A percentile compares a stretch with the other conserved stretches of the same genome.
Evolutionary conservation across 2,329 filamentous ascomycete species (phyloP).

Genomic region (Fusarium globosum): DNA sequence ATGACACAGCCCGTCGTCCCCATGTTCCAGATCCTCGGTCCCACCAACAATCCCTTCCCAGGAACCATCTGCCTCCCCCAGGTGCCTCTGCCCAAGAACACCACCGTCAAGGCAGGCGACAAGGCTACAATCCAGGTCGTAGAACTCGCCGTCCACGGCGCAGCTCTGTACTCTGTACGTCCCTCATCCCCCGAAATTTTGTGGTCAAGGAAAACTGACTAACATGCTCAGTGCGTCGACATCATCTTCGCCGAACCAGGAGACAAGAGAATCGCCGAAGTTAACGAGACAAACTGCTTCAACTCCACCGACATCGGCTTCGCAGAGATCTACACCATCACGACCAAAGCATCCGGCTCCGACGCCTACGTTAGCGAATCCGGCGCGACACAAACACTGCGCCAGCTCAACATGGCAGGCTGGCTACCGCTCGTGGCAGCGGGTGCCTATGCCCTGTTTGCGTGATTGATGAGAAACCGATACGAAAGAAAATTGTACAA

Average conservation of each 20-base stretch:
- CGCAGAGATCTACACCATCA: constrained; percentile 79
- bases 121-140: constrained; percentile 91
- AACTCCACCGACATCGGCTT: constrained; percentile 85
- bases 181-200: too few relatives aligned
- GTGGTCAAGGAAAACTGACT: not conserved
- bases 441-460: constrained; percentile 54
- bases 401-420: constrained; percentile 48
- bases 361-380: constrained; percentile 48
- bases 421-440: constrained; percentile 56
- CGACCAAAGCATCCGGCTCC: constrained; percentile 57
- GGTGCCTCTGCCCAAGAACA: constrained; percentile 80
- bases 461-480: constrained; percentile 2
- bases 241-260: constrained; percentile 88
- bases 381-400: constrained; percentile 39
- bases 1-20: constrained; percentile 87
- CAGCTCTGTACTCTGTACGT: constrained; percentile 81
- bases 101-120: constrained; percentile 81
- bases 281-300: constrained; percentile 87
- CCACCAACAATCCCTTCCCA: constrained; percentile 84
- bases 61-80: constrained; percentile 91
- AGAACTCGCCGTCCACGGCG: constrained; percentile 85
- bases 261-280: constrained; percentile 72
- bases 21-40: constrained; percentile 85
- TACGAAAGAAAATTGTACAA: constrained; percentile 33
- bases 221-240: constrained; percentile 79